phyloP scores from a whole-genome alignment of 176 grass and related monocot genomes.

The Pontederia paniculata region DNA sequence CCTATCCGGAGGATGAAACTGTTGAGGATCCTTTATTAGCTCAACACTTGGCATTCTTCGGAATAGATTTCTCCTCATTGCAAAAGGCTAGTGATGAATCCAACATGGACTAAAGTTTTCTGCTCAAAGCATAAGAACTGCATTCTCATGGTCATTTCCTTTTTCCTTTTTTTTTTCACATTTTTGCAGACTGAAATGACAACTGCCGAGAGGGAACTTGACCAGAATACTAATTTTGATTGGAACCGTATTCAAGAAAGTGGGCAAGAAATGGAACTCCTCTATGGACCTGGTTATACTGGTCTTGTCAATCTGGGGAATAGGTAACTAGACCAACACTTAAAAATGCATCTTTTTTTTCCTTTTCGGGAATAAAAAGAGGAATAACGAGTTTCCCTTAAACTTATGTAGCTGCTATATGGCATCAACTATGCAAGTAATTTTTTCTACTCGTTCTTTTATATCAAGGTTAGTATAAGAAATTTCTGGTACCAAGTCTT shows the following conservation, averaged over 20 bases:
- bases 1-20: conserved; percentile 92
- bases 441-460: conserved; percentile 74
- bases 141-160: too few relatives aligned
- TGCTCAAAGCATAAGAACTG: too few relatives aligned
- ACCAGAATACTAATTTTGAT: conserved; percentile 93
- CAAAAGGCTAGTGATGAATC: conserved; percentile 59
- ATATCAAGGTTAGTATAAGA: conserved; percentile 42
- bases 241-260: conserved; percentile 99
- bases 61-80: conserved; percentile 95
- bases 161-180: not conserved
- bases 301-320: conserved; percentile 91
- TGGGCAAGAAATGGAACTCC: conserved; percentile 59
- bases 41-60: conserved; percentile 91
- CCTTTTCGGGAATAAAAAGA: not conserved
- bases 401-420: conserved; percentile 70
- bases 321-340: conserved; percentile 34
- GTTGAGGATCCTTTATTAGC: conserved; percentile 92
- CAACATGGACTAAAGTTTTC: too few relatives aligned
- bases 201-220: conserved; percentile 98
- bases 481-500: not conserved
- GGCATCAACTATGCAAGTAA: conserved; percentile 94
- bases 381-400: conserved; percentile 3
- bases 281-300: conserved; percentile 94
- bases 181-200: conserved; percentile 92
- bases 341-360: not conserved